These are phyloP conservation scores for Salvia rosmarinus DNA, from an alignment of 257 asterid genomes.

Conservation along the genomic window DNA sequence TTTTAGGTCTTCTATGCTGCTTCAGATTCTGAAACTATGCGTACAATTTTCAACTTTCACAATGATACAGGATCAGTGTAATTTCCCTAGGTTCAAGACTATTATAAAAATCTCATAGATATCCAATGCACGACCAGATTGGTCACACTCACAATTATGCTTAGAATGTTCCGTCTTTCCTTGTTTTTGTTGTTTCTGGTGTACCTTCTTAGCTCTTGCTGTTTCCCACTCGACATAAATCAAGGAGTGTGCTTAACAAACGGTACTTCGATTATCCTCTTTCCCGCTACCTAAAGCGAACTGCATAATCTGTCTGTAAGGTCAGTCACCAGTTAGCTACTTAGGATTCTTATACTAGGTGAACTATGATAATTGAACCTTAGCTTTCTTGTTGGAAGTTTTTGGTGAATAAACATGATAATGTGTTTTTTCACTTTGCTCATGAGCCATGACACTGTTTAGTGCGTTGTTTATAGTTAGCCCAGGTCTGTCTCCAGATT, in stretches of 20 bases:
- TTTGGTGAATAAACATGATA: background rate
- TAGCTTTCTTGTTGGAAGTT: background rate
- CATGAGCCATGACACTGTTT: constrained; percentile 2
- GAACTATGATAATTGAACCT: background rate
- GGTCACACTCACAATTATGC: background rate
- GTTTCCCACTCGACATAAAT: too few relatives aligned
- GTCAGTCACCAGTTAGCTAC: too few relatives aligned
- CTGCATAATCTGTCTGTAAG: too few relatives aligned
- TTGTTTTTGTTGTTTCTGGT: background rate
- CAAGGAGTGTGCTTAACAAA: too few relatives aligned
- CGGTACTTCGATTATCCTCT: too few relatives aligned
- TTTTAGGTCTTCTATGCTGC: too few relatives aligned
- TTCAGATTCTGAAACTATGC: too few relatives aligned
- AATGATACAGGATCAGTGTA: too few relatives aligned
- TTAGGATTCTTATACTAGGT: too few relatives aligned
- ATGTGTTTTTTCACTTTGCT: background rate
- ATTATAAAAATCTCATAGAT: background rate
- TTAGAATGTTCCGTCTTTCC: background rate
- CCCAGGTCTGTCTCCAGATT: background rate
- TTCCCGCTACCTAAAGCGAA: too few relatives aligned
- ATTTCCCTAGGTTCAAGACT: background rate
- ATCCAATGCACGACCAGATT: background rate
- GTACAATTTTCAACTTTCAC: too few relatives aligned
- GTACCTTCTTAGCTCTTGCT: too few relatives aligned
- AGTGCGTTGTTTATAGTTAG: background rate